Base-by-base conservation (phyloP, 768 basidiomycete genomes). In the Phylloporus sp. region DNA sequence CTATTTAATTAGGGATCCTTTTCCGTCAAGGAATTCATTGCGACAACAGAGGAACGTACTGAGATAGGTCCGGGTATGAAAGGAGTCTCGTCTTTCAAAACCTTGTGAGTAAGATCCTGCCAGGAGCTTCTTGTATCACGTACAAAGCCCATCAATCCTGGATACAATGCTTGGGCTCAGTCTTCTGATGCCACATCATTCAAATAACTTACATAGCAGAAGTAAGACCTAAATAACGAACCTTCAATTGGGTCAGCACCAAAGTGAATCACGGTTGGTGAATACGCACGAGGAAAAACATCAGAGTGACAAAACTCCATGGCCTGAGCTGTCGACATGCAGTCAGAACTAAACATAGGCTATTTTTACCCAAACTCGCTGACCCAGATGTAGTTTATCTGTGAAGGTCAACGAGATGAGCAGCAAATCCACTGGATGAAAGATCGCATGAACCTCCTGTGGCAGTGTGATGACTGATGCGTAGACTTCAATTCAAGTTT, bases 371-470 rank as follows among this genome's bases (percentile, higher is more conserved):
- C 16, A 28, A 2, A 29, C 18, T 34, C 18, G 22, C 62, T 24
- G 22, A 63, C 62, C 62, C 63, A 63, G 13, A 63, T 22, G 36
- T 45, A 53, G 11, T 39, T 24, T 47, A 58, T 35, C 62, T 60
- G 41, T 6, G 11, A 18, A 38, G 16, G 20, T 12, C 36, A 38
- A 38, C 36, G 6, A 12, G 10, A 8, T 64, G n/a, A 55, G 50
- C 45, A 35, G 18, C 2, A 5, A 13, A 11, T 8, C 31, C n/a
- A n/a, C 16, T 22, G 26, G 7, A 34, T 4, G 16, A 18, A 29
- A 29, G 20, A 11, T 43, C 10, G 24, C 4, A 36, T 26, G 15
- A 26, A 64, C 55, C 62, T 65, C 62, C 11, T 42, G 46, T 3
- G 53, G n/a, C 34, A 65, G 47, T 0, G 55, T 47, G 13, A 65